A percentile compares a stretch with the other conserved stretches of the same genome.
Evolutionary conservation across 1,284 basidiomycete species (phyloP).

Genomic region (Grifola frondosa): DNA sequence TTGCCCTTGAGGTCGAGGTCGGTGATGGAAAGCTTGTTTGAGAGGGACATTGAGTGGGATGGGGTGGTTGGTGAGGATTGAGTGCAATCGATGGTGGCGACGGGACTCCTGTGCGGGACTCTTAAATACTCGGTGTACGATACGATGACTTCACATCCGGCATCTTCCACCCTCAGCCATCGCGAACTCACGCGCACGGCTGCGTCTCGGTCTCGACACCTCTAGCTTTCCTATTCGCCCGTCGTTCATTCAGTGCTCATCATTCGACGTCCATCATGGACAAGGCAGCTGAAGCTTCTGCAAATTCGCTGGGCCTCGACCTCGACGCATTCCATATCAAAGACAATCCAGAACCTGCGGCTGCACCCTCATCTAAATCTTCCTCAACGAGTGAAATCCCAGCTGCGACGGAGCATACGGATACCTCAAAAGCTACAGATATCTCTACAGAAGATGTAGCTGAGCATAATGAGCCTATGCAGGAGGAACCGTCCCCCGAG

Average conservation of each 20-base stretch:
- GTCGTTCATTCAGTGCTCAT: constrained; percentile 16
- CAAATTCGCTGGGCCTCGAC: constrained; percentile 68
- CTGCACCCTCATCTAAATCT: constrained; percentile 13
- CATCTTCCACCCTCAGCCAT: constrained; percentile 18
- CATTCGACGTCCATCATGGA: constrained; percentile 18
- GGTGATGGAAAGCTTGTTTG: constrained; percentile 91
- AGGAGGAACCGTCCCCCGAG: constrained; percentile 15
- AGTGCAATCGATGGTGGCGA: constrained; percentile 16
- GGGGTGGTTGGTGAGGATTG: too few relatives aligned
- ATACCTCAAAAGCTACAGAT: constrained; percentile 1
- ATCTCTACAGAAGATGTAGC: constrained; percentile 6
- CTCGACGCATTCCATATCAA: constrained; percentile 47
- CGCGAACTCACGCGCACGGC: too few relatives aligned
- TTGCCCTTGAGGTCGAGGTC: constrained; percentile 90
- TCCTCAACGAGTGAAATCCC: background rate
- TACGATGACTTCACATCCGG: constrained; percentile 23
- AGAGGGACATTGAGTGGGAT: constrained; percentile 80
- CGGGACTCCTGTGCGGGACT: constrained; percentile 8
- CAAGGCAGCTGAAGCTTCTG: constrained; percentile 25
- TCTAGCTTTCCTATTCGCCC: too few relatives aligned
- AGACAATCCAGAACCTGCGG: constrained; percentile 20
- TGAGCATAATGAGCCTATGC: constrained; percentile 9
- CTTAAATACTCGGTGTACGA: constrained; percentile 20
- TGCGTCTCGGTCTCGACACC: constrained; percentile 7
- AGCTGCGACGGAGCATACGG: constrained; percentile 6